Evolutionary conservation across 73 alveolate genomes (phyloP).

Genomic region (Tetrahymena thermophila): DNA sequence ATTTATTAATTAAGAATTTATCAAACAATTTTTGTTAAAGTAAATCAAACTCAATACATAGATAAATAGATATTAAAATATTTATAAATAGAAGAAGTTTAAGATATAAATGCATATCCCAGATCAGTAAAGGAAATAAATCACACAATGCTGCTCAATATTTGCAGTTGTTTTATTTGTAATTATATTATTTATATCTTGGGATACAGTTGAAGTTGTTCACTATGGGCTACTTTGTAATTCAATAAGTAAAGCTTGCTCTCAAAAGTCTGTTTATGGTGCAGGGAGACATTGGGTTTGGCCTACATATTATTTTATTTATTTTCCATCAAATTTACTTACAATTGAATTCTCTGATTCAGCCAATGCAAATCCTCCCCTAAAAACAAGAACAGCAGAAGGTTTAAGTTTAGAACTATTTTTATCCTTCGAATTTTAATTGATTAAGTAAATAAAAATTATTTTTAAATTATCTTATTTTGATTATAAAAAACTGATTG

Average conservation of each 20-base stretch:
- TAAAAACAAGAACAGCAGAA: conserved; percentile 40
- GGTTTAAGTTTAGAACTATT: conserved; percentile 31
- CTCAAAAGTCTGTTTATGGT: conserved; percentile 5
- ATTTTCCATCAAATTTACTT: conserved; percentile 15
- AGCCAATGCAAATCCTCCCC: conserved; percentile 31
- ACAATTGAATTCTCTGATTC: conserved; percentile 31
- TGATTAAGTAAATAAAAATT: background rate
- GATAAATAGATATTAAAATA: background rate
- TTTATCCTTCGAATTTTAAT: conserved; percentile 22
- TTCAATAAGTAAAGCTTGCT: conserved; percentile 23
- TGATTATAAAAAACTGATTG: too few species aligned
- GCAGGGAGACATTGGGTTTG: conserved; percentile 48
- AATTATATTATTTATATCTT: conserved; percentile 20
- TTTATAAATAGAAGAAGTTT: background rate
- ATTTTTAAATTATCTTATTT: too few species aligned
- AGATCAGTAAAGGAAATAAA: background rate
- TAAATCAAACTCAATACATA: background rate
- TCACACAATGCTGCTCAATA: background rate
- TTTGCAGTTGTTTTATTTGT: background rate
- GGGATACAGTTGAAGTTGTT: conserved; percentile 47
- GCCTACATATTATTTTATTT: conserved; percentile 26
- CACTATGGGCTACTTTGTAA: conserved; percentile 35
- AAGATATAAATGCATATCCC: background rate
- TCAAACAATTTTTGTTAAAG: background rate
- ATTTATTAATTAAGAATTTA: background rate